phyloP scores from a whole-genome alignment of 169 alveolate genomes.

The Eimeria tenella region DNA sequence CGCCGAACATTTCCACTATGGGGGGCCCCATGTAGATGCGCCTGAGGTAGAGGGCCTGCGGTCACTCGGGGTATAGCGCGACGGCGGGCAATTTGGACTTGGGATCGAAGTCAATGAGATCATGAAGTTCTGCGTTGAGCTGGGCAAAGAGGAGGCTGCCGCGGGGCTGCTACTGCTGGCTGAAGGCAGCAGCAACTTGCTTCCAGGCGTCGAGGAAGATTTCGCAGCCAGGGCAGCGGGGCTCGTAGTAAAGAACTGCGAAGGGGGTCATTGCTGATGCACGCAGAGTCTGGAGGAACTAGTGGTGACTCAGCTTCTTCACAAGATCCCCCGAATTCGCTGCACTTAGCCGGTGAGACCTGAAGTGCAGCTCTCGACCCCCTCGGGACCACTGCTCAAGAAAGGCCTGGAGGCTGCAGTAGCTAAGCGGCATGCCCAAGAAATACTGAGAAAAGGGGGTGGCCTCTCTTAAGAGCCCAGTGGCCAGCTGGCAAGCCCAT shows the following conservation, averaged over 20 bases:
- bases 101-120: conserved; percentile 18
- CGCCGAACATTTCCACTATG: background rate
- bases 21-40: conserved; percentile 45
- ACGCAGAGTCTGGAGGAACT: background rate
- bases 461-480: conserved; percentile 10
- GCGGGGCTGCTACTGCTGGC: background rate
- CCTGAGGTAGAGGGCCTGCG: conserved; percentile 14
- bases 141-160: conserved; percentile 27
- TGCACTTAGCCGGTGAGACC: conserved; percentile 14
- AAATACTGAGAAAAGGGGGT: conserved; percentile 46
- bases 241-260: conserved; percentile 50
- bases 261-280: background rate
- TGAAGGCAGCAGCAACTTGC: conserved; percentile 5
- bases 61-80: conserved; percentile 23
- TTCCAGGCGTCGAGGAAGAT: conserved; percentile 24
- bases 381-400: conserved; percentile 19
- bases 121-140: background rate
- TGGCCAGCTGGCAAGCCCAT: background rate
- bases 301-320: conserved; percentile 13
- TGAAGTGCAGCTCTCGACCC: conserved; percentile 10
- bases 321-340: background rate
- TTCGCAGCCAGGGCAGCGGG: conserved; percentile 31
- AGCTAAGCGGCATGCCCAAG: conserved; percentile 41
- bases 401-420: conserved; percentile 8
- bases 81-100: background rate